Evolutionary conservation across 345 rosid species (phyloP), one percentile per base, ranked within the genome.

Genomic region (Eutrema yunnanense): DNA sequence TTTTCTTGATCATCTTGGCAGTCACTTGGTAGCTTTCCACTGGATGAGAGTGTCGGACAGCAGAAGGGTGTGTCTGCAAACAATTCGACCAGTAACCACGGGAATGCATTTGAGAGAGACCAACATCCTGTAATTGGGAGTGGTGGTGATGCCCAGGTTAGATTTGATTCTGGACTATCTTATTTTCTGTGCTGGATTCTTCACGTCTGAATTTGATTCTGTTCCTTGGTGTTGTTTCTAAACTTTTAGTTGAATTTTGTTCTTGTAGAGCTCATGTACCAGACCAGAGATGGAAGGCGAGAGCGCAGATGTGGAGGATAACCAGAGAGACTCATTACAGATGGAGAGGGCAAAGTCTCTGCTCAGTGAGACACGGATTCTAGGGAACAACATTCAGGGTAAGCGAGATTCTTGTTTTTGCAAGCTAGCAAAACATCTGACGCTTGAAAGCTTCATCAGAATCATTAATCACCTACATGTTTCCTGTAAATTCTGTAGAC

Each of bases 181-280:
- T 58, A 33, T 41, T 32, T 22, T 26, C 37, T 42, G 6, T 44
- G n/a, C 9, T 63, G 48, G 38, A 27, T 71, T 37, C 59, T 71
- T 1, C 36, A 32, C 33, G 27, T 54, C n/a, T 64, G 70, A 19
- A 49, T 29, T 56, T n/a, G 58, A 8, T n/a, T 65, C 5, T 54
- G 43, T 47, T 38, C 14, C 6, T 56, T 44, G 1, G 56, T 63
- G 48, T 73, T 62, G 7, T 54, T 46, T 41, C 67, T 70, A 49
- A 71, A 11, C 7, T 57, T 4, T 38, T 32, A 32, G 54, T 46
- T 38, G 3, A 37, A 27, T 51, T 38, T 75, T 76, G 82, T 61
- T 81, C 50, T 71, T 86, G 84, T 86, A 87, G 98, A 93, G 96
- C 84, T 87, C 96, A 69, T 88, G 90, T 76, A 84, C 92, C 32